Conservation (phyloP, 2,329 filamentous ascomycete genomes). For the Phaeoacremonium minimum region DNA sequence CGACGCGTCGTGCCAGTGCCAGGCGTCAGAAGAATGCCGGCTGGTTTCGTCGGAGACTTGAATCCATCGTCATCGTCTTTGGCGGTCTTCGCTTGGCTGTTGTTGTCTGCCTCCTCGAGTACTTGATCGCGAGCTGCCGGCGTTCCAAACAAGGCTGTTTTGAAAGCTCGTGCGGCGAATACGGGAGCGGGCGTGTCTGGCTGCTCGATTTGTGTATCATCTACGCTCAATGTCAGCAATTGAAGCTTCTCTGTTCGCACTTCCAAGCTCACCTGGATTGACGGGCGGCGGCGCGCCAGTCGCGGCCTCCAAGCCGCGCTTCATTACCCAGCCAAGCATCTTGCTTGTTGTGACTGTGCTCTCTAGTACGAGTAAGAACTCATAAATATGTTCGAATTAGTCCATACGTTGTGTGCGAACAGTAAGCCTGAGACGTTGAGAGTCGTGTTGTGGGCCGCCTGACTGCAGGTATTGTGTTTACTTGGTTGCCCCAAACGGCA, state of each 20-base stretch:
- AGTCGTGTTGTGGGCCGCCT: too few relatives aligned
- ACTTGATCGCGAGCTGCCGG: conserved; percentile 31
- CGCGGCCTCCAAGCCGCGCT: conserved; percentile 12
- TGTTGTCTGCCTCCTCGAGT: too few relatives aligned
- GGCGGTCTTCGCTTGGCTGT: conserved; percentile 7
- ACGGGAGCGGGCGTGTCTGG: conserved; percentile 64
- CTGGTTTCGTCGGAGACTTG: conserved; percentile 44
- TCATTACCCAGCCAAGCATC: conserved; percentile 60
- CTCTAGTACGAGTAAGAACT: too few relatives aligned
- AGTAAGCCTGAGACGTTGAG: too few relatives aligned
- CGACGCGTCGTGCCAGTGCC: conserved; percentile 56
- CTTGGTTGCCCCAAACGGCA: too few relatives aligned
- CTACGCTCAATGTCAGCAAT: too few relatives aligned
- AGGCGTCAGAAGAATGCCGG: conserved; percentile 60
- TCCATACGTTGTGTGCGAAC: too few relatives aligned
- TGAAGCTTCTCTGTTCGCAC: too few relatives aligned
- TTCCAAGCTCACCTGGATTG: too few relatives aligned
- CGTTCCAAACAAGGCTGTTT: conserved; percentile 60
- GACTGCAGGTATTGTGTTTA: too few relatives aligned
- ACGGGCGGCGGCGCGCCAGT: neutral
- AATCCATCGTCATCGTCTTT: conserved; percentile 11
- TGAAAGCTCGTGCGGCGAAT: conserved; percentile 62
- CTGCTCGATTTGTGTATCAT: conserved; percentile 45
- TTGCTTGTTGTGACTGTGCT: too few relatives aligned
- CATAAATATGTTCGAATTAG: too few relatives aligned